phyloP scores from a whole-genome alignment of 352 stramenopile genomes.

The Phytophthora citricola region DNA sequence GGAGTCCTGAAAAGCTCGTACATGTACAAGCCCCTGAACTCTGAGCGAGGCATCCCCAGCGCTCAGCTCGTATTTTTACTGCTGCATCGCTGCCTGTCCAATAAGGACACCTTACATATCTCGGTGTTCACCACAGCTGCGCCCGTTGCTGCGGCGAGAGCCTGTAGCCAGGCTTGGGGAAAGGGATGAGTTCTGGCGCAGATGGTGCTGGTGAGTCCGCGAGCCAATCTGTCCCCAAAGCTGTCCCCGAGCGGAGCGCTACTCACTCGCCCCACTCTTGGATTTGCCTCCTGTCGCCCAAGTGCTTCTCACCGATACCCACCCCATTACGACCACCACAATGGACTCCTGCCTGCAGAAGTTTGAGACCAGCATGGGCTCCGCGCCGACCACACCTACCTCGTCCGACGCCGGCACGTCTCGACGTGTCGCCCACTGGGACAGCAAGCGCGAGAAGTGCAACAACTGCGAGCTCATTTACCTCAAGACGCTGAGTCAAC shows the following conservation, averaged over 20 bases:
- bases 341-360: slow-evolving; percentile 60
- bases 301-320: slow-evolving; percentile 12
- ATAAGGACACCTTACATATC: background rate
- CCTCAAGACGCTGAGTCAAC: slow-evolving; percentile 80
- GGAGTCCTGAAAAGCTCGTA: no score
- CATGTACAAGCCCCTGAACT: no score
- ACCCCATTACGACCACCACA: slow-evolving; percentile 29
- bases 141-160: slow-evolving; percentile 31
- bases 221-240: slow-evolving; percentile 18
- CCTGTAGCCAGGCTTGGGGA: slow-evolving; percentile 34
- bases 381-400: slow-evolving; percentile 8
- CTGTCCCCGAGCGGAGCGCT: slow-evolving; percentile 11
- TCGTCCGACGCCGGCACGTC: slow-evolving; percentile 12
- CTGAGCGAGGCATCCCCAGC: background rate
- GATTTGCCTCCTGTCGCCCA: slow-evolving; percentile 39
- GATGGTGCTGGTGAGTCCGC: slow-evolving; percentile 22
- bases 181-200: slow-evolving; percentile 19
- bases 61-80: slow-evolving; percentile 33
- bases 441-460: slow-evolving; percentile 89
- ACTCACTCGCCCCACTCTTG: slow-evolving; percentile 29
- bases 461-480: slow-evolving; percentile 87
- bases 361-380: slow-evolving; percentile 37
- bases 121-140: slow-evolving; percentile 27
- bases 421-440: slow-evolving; percentile 73
- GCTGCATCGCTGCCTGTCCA: slow-evolving; percentile 18